phyloP scores from a whole-genome alignment of 202 grass and related monocot genomes.

The Dendrocalamus latiflorus region DNA sequence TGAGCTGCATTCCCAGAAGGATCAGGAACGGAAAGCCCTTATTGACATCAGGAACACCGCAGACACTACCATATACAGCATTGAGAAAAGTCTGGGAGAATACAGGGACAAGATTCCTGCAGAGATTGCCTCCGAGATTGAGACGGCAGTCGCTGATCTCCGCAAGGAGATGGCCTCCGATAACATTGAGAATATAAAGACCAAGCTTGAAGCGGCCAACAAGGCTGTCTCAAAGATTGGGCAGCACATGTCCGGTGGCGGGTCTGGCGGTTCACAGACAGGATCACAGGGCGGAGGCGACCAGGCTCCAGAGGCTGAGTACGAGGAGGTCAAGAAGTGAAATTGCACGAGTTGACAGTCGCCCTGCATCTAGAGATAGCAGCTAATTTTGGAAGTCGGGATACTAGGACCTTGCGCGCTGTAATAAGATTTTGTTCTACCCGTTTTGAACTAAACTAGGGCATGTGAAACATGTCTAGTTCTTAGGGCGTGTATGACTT shows the following conservation, averaged over 20 bases:
- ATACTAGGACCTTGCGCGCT: background rate
- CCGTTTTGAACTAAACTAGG: background rate
- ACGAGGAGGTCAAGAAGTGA: slow-evolving; percentile 50
- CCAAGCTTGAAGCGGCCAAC: slow-evolving; percentile 23
- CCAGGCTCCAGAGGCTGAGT: slow-evolving; percentile 42
- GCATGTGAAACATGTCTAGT: slow-evolving; percentile 1
- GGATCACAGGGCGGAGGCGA: slow-evolving; percentile 22
- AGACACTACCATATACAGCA: slow-evolving; percentile 43
- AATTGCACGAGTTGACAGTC: background rate
- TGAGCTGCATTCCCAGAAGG: slow-evolving; percentile 44
- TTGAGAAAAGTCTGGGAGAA: slow-evolving; percentile 44
- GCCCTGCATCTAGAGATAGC: background rate
- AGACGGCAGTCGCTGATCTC: slow-evolving; percentile 26
- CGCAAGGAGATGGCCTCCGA: slow-evolving; percentile 27
- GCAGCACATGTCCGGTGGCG: slow-evolving; percentile 29
- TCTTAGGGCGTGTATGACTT: slow-evolving; percentile 8
- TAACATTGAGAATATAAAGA: slow-evolving; percentile 33
- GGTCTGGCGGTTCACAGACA: background rate
- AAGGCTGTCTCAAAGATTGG: slow-evolving; percentile 42
- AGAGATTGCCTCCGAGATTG: slow-evolving; percentile 42
- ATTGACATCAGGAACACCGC: slow-evolving; percentile 45
- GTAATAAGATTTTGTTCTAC: slow-evolving; percentile 25
- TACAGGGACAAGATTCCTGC: slow-evolving; percentile 37
- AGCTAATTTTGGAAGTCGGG: background rate
- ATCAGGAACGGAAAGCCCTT: slow-evolving; percentile 39